Base-by-base conservation (phyloP, 768 basidiomycete genomes). In the Tylopilus vinaceipallidus region DNA sequence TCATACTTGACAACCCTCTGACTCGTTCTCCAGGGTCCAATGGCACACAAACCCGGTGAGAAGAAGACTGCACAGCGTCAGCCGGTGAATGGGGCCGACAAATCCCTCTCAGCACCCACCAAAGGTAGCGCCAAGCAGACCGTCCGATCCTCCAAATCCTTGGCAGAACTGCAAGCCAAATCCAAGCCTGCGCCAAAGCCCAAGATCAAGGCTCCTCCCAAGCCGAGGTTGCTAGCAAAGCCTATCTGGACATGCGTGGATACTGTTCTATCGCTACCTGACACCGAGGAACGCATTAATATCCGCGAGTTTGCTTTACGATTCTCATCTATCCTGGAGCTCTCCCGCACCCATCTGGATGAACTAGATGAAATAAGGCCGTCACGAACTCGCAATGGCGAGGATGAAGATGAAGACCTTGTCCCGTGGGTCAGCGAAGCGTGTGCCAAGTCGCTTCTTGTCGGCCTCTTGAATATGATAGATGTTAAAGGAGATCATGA, bases 291-390 rank as follows among this genome's bases (percentile, higher is more conserved):
- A 23, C 82, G 88, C 10, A 77, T 91, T 40, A 72, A 80, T 56
- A 83, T 91, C 36, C 81, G 89, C 49, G 89, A 91, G 66, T 92
- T 90, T 62, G 61, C 80, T 11, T 61, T 86, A 40, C 77, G 89
- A 29, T 91, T 91, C 54, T 71, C 73, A 2, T 70, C 73, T 24
- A 47, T 80, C 14, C 64, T 84, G 56, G 78, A 81, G 70, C 58
- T 68, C 20, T 77, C 35, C 62, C 80, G 41, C 73, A 75, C 66
- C 3, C 77, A 82, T 47, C 62, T 85, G 5, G 80, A 84, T 39
- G 85, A 89, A 50, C 67, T 91, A 8, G 87, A 88, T 24, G 73
- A 75, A 44, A 71, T 84, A 41, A 72, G 66, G 34, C 73, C 54
- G 20, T 57, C 53, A 13, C 63, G 66, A 27, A 47, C 33, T 34